phyloP scores from a whole-genome alignment of 2,329 filamentous ascomycete species.

The Aspergillus alliaceus region DNA sequence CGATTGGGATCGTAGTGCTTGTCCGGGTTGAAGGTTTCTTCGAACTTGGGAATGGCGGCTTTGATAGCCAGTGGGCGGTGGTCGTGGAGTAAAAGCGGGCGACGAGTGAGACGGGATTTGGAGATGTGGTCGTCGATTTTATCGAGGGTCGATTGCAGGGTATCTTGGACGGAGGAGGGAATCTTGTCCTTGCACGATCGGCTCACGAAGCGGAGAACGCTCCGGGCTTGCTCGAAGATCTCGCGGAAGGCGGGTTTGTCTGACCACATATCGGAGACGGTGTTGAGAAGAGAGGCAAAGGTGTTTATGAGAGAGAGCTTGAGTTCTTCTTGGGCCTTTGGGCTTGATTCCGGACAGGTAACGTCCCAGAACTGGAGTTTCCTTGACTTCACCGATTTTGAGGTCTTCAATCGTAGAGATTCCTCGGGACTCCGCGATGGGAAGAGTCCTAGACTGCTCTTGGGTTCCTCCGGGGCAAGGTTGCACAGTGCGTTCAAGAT shows the following conservation, averaged over 20 bases:
- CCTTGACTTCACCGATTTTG: slow-evolving; percentile 40
- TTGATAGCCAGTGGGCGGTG: slow-evolving; percentile 88
- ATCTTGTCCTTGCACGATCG: slow-evolving; percentile 54
- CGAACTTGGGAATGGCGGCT: slow-evolving; percentile 87
- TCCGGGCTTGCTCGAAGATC: slow-evolving; percentile 67
- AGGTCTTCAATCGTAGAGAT: slow-evolving; percentile 50
- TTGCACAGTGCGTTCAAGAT: slow-evolving; percentile 70
- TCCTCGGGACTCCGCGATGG: slow-evolving; percentile 59
- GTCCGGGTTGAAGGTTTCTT: slow-evolving; percentile 89
- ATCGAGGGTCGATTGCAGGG: slow-evolving; percentile 30
- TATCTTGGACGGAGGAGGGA: slow-evolving; percentile 36
- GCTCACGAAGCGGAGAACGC: slow-evolving; percentile 62
- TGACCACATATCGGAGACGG: slow-evolving; percentile 71
- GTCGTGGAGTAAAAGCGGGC: slow-evolving; percentile 83
- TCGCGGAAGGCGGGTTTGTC: slow-evolving; percentile 74
- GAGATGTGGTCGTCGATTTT: slow-evolving; percentile 49
- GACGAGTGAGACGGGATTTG: slow-evolving; percentile 65
- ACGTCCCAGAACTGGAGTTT: slow-evolving; percentile 64
- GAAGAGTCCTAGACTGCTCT: slow-evolving; percentile 55
- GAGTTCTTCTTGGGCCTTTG: slow-evolving; percentile 36
- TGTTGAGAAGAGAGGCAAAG: slow-evolving; percentile 64
- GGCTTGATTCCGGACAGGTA: slow-evolving; percentile 1
- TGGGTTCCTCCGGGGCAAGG: slow-evolving; percentile 58
- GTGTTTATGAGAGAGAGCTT: slow-evolving; percentile 64
- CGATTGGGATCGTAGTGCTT: slow-evolving; percentile 97